Conservation (phyloP, 176 grass and related monocot species). For the Aegilops bicornis region DNA sequence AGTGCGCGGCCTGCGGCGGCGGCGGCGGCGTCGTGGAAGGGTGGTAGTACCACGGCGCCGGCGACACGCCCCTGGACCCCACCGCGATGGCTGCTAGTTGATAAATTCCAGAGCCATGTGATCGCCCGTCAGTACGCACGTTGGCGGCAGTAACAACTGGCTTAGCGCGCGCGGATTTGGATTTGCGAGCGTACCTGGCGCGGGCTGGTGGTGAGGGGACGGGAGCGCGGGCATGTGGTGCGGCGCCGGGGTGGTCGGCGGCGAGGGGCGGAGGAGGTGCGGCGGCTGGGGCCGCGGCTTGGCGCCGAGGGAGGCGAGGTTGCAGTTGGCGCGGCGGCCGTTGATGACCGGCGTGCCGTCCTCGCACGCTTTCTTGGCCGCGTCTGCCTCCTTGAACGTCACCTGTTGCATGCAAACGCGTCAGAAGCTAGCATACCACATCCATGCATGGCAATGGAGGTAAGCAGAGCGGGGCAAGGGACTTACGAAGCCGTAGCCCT, state of each 20-base stretch:
- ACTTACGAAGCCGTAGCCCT: conserved; percentile 95
- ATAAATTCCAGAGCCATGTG: conserved; percentile 23
- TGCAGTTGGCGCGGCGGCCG: conserved; percentile 97
- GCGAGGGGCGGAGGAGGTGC: conserved; percentile 57
- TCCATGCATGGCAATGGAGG: not conserved
- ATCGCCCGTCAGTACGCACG: conserved; percentile 29
- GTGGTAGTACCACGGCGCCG: conserved; percentile 91
- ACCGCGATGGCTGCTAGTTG: conserved; percentile 56
- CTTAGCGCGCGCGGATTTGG: no score
- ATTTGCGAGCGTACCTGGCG: conserved; percentile 21
- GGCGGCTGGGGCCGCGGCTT: conserved; percentile 56
- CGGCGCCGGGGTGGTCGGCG: conserved; percentile 55
- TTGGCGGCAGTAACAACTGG: not conserved
- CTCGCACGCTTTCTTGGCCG: conserved; percentile 96
- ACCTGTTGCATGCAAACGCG: conserved; percentile 43
- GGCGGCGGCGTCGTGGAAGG: conserved; percentile 57
- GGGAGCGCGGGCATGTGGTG: conserved; percentile 41
- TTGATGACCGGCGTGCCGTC: conserved; percentile 85
- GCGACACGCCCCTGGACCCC: conserved; percentile 65
- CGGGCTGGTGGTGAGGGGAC: conserved; percentile 49
- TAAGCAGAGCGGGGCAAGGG: no score
- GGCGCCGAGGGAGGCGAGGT: conserved; percentile 96
- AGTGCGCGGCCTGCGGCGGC: conserved; percentile 49
- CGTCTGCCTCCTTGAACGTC: conserved; percentile 93
- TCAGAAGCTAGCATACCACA: not conserved